A percentile compares a stretch with the other conserved stretches of the same genome.
Conservation (phyloP, 345 rosid species). For the Hypericum perforatum region DNA sequence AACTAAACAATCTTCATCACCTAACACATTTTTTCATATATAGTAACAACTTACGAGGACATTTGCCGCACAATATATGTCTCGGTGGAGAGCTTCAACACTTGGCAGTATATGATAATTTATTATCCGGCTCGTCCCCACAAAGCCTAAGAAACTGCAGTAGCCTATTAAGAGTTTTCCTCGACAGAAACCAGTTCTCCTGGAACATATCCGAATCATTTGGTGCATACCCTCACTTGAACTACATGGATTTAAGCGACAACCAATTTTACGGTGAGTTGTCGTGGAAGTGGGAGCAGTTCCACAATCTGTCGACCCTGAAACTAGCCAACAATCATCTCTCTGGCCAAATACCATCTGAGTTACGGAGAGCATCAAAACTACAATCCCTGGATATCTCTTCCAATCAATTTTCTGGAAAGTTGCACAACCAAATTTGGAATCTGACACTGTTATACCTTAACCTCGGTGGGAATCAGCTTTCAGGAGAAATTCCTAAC, state of each 20-base stretch:
- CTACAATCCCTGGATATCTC: constrained; percentile 5
- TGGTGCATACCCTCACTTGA: constrained; percentile 21
- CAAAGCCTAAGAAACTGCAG: constrained; percentile 21
- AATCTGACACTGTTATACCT: neutral
- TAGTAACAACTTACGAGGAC: constrained; percentile 1
- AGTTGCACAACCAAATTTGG: neutral
- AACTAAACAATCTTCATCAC: neutral
- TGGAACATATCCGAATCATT: constrained; percentile 21
- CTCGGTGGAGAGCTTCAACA: neutral
- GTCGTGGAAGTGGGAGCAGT: constrained; percentile 4
- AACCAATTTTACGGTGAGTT: constrained; percentile 20
- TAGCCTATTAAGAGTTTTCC: constrained; percentile 16
- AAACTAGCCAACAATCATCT: constrained; percentile 1
- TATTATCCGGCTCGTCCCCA: constrained; percentile 22
- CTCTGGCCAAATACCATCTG: constrained; percentile 5
- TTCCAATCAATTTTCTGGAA: neutral
- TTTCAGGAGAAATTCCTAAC: neutral
- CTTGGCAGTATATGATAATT: neutral
- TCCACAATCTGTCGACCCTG: neutral
- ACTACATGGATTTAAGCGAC: constrained; percentile 9
- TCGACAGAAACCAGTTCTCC: constrained; percentile 17
- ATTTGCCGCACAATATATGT: constrained; percentile 17
- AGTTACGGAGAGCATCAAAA: neutral
- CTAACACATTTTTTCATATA: neutral
- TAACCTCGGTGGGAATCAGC: neutral